These are phyloP conservation scores for Luffa aegyptiaca DNA, from an alignment of 306 rosid genomes.

Conservation along the genomic window DNA sequence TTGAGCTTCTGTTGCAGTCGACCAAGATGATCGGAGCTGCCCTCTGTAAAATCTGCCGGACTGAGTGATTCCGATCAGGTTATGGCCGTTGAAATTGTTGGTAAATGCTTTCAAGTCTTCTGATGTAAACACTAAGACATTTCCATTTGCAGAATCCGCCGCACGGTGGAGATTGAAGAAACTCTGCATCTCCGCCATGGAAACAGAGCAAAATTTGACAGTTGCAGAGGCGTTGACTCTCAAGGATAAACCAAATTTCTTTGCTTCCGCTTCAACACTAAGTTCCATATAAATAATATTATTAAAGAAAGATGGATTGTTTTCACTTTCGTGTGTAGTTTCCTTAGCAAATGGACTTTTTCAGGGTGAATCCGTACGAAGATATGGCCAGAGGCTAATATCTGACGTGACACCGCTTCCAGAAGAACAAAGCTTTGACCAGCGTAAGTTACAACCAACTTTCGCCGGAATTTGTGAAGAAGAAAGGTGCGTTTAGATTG, in stretches of 20 bases:
- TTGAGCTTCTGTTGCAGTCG: conserved; percentile 8
- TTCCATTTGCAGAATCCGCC: conserved; percentile 18
- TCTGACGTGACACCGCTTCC: neutral
- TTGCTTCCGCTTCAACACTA: neutral
- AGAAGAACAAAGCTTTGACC: neutral
- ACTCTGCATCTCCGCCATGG: conserved; percentile 11
- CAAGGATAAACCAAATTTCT: neutral
- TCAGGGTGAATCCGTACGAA: neutral
- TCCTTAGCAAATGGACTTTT: neutral
- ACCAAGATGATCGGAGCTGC: conserved; percentile 12
- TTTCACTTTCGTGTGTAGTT: neutral
- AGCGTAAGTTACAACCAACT: neutral
- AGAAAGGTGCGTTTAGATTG: neutral
- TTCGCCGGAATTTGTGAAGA: neutral
- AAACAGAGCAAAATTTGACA: neutral
- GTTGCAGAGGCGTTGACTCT: neutral
- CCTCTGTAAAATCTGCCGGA: conserved; percentile 47
- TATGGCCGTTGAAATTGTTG: conserved; percentile 29
- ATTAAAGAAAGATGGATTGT: neutral
- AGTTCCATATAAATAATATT: neutral
- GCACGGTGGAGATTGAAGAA: neutral
- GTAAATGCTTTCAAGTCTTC: conserved; percentile 35
- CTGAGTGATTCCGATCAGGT: conserved; percentile 35
- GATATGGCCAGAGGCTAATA: neutral
- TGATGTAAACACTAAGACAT: conserved; percentile 25